Percentiles rank a stretch among this genome's conserved stretches.
These are phyloP conservation scores for Magnusiomyces tetraspermus DNA, from an alignment of 1,139 yeast species.

Conservation along the genomic window DNA sequence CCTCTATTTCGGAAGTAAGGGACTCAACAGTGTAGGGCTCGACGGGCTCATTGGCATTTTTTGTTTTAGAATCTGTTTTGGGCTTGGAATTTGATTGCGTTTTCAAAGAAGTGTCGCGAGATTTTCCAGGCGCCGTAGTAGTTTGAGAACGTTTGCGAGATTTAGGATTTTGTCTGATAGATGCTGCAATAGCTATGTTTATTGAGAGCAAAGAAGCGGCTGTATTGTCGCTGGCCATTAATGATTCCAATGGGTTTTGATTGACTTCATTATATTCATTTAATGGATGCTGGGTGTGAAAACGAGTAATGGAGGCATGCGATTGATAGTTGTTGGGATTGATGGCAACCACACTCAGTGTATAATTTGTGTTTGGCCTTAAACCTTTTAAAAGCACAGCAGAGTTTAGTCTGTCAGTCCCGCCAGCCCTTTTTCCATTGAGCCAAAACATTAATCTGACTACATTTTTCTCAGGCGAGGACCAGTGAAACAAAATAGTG, in stretches of 20 bases:
- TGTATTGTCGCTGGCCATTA: conserved; percentile 5
- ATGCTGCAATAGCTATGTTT: neutral
- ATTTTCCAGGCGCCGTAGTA: neutral
- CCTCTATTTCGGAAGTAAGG: conserved; percentile 41
- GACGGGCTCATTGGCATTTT: neutral
- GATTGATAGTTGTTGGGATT: conserved; percentile 30
- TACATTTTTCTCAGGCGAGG: conserved; percentile 31
- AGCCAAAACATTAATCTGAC: conserved; percentile 39
- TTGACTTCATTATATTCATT: conserved; percentile 19
- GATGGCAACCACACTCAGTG: conserved; percentile 48
- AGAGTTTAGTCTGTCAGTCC: conserved; percentile 31
- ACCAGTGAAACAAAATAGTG: conserved; percentile 52
- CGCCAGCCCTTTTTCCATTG: conserved; percentile 40
- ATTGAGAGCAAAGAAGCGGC: conserved; percentile 1
- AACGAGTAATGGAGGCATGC: conserved; percentile 24
- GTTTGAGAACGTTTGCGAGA: conserved; percentile 1
- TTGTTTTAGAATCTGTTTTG: neutral
- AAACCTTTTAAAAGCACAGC: conserved; percentile 37
- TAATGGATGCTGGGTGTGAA: conserved; percentile 22
- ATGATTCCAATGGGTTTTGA: conserved; percentile 1
- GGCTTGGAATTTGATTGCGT: conserved; percentile 1
- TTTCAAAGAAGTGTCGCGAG: neutral
- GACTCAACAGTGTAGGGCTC: conserved; percentile 38
- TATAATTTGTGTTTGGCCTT: conserved; percentile 41
- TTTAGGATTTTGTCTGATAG: conserved; percentile 1